Conservation (phyloP, 192 early-diverging fungal species). For the Coemansia umbellata region DNA sequence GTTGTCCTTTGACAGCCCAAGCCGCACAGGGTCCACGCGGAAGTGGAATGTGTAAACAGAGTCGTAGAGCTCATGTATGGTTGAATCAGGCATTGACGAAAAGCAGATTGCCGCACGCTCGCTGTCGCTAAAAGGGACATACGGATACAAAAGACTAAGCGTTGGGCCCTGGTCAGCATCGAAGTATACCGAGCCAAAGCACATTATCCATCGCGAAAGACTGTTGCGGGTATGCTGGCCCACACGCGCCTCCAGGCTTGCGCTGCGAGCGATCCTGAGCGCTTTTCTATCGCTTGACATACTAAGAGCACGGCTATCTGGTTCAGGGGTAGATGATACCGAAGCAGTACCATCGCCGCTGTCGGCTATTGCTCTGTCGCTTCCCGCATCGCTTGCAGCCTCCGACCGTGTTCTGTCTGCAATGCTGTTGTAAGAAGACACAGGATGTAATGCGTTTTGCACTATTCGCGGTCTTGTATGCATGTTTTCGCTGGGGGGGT, state of each 20-base stretch:
- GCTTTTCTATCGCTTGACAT: conserved; percentile 28
- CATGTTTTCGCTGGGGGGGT: conserved; percentile 3
- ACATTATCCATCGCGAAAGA: conserved; percentile 57
- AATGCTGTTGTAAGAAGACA: conserved; percentile 17
- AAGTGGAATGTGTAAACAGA: conserved; percentile 70
- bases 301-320: conserved; percentile 41
- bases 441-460: conserved; percentile 15
- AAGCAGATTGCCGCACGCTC: conserved; percentile 77
- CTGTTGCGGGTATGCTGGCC: conserved; percentile 21
- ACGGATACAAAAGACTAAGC: conserved; percentile 69
- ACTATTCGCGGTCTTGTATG: not conserved
- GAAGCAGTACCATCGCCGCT: not conserved
- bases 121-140: conserved; percentile 58
- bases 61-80: conserved; percentile 70
- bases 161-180: conserved; percentile 79
- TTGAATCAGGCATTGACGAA: conserved; percentile 75
- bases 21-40: conserved; percentile 54
- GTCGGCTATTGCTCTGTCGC: not conserved
- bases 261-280: conserved; percentile 29
- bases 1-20: conserved; percentile 38
- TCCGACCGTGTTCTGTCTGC: not conserved
- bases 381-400: not conserved
- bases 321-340: conserved; percentile 13
- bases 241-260: conserved; percentile 47
- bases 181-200: conserved; percentile 77